phyloP scores from a whole-genome alignment of 139 green algal genomes.

The Picochlorum sp. region DNA sequence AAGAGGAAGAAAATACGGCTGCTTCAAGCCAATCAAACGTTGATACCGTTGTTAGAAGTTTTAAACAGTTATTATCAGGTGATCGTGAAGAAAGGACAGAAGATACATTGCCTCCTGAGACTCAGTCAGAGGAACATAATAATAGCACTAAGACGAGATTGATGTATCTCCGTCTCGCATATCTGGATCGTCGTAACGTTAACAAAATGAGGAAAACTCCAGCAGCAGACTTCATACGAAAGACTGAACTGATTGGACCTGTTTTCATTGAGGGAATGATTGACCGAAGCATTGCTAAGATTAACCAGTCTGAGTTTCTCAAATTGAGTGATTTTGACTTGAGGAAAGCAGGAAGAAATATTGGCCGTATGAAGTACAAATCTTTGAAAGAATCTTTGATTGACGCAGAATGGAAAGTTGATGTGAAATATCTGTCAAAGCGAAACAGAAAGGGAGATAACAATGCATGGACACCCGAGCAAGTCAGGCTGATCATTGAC shows the following conservation, averaged over 20 bases:
- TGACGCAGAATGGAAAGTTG: background rate
- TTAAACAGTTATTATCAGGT: too few relatives aligned
- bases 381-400: constrained; percentile 1
- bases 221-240: background rate
- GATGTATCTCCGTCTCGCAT: background rate
- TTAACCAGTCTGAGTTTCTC: background rate
- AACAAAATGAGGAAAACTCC: background rate
- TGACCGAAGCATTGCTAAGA: background rate
- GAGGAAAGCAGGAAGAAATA: background rate
- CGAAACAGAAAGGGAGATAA: constrained; percentile 1
- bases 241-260: background rate
- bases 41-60: too few relatives aligned
- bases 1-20: too few relatives aligned
- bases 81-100: too few relatives aligned
- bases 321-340: background rate
- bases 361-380: background rate
- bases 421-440: background rate
- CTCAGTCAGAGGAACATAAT: too few relatives aligned
- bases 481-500: background rate
- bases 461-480: background rate
- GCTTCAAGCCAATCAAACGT: too few relatives aligned
- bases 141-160: too few relatives aligned
- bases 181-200: background rate
- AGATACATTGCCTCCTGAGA: too few relatives aligned
- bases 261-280: background rate